Conservation (phyloP, 169 alveolate species). For the Plasmodium chabaudi region DNA sequence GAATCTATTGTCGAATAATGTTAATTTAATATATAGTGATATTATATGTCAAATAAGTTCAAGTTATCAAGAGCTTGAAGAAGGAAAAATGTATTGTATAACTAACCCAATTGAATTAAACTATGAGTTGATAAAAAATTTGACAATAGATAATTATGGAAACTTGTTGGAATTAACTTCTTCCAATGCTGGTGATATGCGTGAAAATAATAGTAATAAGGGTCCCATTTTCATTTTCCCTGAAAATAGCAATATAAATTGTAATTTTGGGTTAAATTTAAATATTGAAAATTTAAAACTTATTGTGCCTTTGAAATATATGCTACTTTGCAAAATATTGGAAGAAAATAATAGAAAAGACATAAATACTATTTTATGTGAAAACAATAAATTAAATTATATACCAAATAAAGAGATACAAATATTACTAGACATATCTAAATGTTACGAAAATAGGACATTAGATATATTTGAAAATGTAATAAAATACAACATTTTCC, state of each 20-base stretch:
- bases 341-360: constrained; percentile 87
- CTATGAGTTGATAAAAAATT: constrained; percentile 58
- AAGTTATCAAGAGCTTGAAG: constrained; percentile 50
- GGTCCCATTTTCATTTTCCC: constrained; percentile 48
- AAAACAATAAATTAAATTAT: constrained; percentile 89
- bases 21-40: constrained; percentile 63
- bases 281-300: constrained; percentile 87
- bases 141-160: constrained; percentile 70
- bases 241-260: constrained; percentile 45
- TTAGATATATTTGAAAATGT: constrained; percentile 90
- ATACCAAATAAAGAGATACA: constrained; percentile 90
- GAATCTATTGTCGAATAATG: constrained; percentile 34
- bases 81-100: constrained; percentile 36
- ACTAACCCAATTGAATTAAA: constrained; percentile 71
- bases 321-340: constrained; percentile 94
- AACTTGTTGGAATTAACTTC: constrained; percentile 21
- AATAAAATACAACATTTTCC: constrained; percentile 86
- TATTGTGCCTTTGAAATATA: constrained; percentile 89
- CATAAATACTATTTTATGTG: constrained; percentile 84
- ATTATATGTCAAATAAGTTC: constrained; percentile 33
- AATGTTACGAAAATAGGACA: constrained; percentile 91
- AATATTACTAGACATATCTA: constrained; percentile 90
- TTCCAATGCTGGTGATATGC: neutral
- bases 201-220: neutral
- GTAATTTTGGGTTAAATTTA: constrained; percentile 78